These are phyloP conservation scores for Quercus cerris DNA, from an alignment of 306 rosid genomes.

Conservation along the genomic window DNA sequence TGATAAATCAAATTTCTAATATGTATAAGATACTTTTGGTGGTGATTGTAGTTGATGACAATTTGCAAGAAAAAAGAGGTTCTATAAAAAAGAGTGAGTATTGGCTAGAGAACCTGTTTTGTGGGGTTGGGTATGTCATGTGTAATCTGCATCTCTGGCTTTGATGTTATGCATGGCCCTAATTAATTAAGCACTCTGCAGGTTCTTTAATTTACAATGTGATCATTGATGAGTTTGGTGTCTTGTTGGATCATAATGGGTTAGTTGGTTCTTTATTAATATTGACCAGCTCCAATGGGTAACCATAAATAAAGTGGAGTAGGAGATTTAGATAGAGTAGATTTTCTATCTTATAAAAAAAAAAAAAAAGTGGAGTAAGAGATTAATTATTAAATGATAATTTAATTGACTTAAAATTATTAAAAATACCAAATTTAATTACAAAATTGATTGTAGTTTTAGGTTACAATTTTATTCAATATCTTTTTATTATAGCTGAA, in stretches of 20 bases:
- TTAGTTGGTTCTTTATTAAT: neutral
- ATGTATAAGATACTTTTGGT: conserved; percentile 18
- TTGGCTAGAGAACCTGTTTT: neutral
- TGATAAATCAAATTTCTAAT: conserved; percentile 7
- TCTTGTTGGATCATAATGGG: conserved; percentile 15
- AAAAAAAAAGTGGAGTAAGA: neutral
- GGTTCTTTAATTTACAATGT: neutral
- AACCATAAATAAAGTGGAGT: neutral
- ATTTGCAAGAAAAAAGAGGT: neutral
- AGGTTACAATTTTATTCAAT: fast-evolving
- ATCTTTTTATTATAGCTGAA: fast-evolving
- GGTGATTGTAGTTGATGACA: conserved; percentile 10
- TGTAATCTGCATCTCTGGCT: conserved; percentile 1
- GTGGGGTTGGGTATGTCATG: neutral
- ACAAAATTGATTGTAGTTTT: fast-evolving
- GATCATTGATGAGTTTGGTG: conserved; percentile 1
- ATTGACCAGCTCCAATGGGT: neutral
- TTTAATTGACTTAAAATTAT: too few species aligned
- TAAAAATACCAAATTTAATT: fast-evolving
- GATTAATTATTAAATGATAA: neutral
- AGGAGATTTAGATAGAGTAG: neutral
- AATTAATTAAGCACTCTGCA: neutral
- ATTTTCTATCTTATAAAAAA: too few species aligned
- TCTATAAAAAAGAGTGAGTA: neutral
- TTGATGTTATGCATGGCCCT: neutral